Base-by-base conservation (phyloP, 352 stramenopile genomes). In the Pythium guiyangense region DNA sequence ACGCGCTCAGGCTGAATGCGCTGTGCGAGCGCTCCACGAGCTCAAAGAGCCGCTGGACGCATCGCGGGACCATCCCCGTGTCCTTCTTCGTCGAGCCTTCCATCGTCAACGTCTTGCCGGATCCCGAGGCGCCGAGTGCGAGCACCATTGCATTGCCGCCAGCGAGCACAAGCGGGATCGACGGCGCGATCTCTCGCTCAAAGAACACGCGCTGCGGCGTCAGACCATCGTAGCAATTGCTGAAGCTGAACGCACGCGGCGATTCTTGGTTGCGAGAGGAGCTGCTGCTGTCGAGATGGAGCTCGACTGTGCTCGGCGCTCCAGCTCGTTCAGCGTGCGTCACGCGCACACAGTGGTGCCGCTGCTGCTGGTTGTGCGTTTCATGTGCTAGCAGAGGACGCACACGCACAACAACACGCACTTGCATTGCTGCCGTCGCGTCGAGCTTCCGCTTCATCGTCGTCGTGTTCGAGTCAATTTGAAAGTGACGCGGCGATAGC, bases 101-200 rank as follows among this genome's bases (percentile, higher is more conserved):
- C 76, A 89, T 85, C 42, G 77, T 85, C 55, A 81, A 90, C 34
- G 79, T 84, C 54, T 90, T 90, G 51, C 77, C 74, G 18, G 74
- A 66, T 26, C 72, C 72, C n/a, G 75, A 79, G 37, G 77, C 75
- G 18, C 75, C 80, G 42, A 86, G 88, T 35, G 75, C 75, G 43
- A 88, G 72, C 29, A 88, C 64, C 2, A 71, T 77, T 18, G 69
- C 74, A 59, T 84, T 77, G 22, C 77, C 59, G 4, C 77, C 80
- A 1, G 73, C 57, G 17, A 83, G 51, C 27, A 79, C 64, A n/a
- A 50, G 52, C 25, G 60, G 42, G n/a, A 79, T 61, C 5, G 58
- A 64, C 25, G 63, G 69, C 45, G 67, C 48, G 50, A 81, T 68
- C 67, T 81, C 72, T n/a, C 58, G 57, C 44, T 74, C 57, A 53